Conservation (phyloP, 345 rosid genomes). For the Geranium brycei region DNA sequence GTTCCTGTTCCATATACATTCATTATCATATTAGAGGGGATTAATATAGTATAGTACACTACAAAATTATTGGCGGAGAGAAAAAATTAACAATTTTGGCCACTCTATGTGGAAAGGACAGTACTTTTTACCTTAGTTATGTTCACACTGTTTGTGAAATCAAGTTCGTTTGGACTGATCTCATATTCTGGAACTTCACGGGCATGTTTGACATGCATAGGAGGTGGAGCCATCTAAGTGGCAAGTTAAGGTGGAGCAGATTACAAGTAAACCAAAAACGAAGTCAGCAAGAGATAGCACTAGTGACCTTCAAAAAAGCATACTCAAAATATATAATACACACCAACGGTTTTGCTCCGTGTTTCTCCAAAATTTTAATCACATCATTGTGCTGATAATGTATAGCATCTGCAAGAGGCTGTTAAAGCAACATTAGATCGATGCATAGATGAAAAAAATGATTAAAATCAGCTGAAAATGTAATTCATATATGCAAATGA, state of each 20-base stretch:
- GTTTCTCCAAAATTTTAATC: constrained; percentile 62
- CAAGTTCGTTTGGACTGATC: constrained; percentile 62
- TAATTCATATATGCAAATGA: no score
- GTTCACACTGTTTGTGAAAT: constrained; percentile 51
- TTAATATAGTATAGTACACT: background rate
- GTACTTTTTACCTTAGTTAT: constrained; percentile 50
- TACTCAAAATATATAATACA: constrained; percentile 9
- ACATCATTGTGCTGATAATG: constrained; percentile 65
- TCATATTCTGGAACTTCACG: constrained; percentile 78
- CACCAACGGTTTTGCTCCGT: constrained; percentile 77
- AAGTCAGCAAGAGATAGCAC: background rate
- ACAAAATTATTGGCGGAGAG: background rate
- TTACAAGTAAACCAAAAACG: background rate
- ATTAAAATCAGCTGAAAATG: no score
- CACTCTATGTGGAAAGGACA: background rate
- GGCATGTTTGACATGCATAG: constrained; percentile 58
- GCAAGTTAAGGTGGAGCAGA: background rate
- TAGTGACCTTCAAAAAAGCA: background rate
- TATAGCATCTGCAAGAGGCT: constrained; percentile 94
- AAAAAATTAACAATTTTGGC: background rate
- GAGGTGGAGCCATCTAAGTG: constrained; percentile 66
- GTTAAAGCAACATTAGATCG: constrained; percentile 22
- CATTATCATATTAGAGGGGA: background rate
- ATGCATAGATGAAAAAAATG: background rate
- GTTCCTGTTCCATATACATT: no score